A percentile compares a stretch with the other conserved stretches of the same genome.
These are phyloP conservation scores for Boletus albobrunnescens DNA, from an alignment of 1,284 basidiomycete genomes.

Conservation along the genomic window DNA sequence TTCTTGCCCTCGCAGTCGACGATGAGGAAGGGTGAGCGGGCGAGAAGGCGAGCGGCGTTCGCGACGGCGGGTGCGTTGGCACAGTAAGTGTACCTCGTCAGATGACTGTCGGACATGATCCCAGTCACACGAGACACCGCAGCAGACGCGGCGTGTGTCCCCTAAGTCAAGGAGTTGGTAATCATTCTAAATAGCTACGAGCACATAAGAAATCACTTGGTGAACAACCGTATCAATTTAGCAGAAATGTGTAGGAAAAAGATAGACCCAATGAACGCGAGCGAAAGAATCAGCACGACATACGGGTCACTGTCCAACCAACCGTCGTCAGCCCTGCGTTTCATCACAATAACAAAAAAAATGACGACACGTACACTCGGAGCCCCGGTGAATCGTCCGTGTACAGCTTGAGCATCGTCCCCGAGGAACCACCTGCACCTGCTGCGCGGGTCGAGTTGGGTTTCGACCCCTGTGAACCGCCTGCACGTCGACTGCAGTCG, in stretches of 20 bases:
- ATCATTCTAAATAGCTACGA: too few species aligned
- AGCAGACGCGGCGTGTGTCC: too few species aligned
- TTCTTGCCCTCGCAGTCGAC: conserved; percentile 40
- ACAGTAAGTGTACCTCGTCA: conserved; percentile 25
- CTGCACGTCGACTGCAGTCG: conserved; percentile 72
- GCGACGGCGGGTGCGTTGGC: conserved; percentile 10
- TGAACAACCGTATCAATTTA: conserved; percentile 88
- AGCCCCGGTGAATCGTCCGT: conserved; percentile 96
- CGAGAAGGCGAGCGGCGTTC: conserved; percentile 21
- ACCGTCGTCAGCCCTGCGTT: conserved; percentile 2
- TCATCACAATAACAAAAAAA: not conserved
- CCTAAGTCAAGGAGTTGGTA: too few species aligned
- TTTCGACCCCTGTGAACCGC: conserved; percentile 60
- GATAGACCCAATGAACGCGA: conserved; percentile 97
- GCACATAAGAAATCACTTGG: conserved; percentile 46
- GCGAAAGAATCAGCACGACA: conserved; percentile 93
- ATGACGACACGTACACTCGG: conserved; percentile 80
- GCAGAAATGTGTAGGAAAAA: conserved; percentile 99
- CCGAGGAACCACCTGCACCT: conserved; percentile 92
- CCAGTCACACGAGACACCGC: not conserved
- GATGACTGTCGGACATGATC: conserved; percentile 1
- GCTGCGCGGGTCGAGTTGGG: conserved; percentile 91
- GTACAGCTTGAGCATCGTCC: conserved; percentile 98
- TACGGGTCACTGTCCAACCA: conserved; percentile 78
- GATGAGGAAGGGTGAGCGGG: conserved; percentile 27